Conservation (phyloP, 352 stramenopile species). For the Salisapilia sapeloensis region DNA sequence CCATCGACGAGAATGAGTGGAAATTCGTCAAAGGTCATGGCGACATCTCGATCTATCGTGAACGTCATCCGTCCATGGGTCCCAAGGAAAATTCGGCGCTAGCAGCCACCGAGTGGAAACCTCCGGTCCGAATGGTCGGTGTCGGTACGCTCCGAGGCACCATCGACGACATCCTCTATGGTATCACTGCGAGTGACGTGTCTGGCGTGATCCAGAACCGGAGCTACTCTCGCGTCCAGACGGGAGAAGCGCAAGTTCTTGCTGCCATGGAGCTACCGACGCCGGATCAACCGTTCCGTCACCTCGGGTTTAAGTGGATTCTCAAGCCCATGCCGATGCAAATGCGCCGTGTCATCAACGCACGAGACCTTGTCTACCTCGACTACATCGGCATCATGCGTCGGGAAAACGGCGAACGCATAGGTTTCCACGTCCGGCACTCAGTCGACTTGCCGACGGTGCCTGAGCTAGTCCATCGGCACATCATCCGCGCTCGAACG, state of each 20-base stretch:
- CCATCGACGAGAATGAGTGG: conserved; percentile 10
- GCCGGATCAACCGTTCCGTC: conserved; percentile 20
- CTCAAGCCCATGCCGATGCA: conserved; percentile 4
- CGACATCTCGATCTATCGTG: too few relatives aligned
- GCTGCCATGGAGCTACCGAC: conserved; percentile 21
- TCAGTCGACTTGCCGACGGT: conserved; percentile 35
- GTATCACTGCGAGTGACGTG: conserved; percentile 5
- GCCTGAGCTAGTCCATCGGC: conserved; percentile 16
- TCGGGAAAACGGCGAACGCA: conserved; percentile 14
- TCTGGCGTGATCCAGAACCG: conserved; percentile 8
- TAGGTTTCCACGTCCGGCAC: conserved; percentile 57
- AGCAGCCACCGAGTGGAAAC: too few relatives aligned
- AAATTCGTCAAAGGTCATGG: conserved; percentile 1
- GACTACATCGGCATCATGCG: conserved; percentile 29
- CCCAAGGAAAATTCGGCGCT: too few relatives aligned
- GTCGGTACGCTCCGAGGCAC: conserved; percentile 7
- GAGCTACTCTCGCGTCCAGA: conserved; percentile 4
- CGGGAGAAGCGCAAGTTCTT: conserved; percentile 9
- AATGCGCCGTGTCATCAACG: conserved; percentile 7
- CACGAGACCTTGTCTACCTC: conserved; percentile 37
- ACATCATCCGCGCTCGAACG: too few relatives aligned
- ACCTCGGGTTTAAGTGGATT: conserved; percentile 38
- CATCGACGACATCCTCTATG: conserved; percentile 12
- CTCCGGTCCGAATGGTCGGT: neutral
- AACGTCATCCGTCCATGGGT: too few relatives aligned